Base-by-base conservation (phyloP, 176 grass and related monocot species). In the Alloteropsis semialata region DNA sequence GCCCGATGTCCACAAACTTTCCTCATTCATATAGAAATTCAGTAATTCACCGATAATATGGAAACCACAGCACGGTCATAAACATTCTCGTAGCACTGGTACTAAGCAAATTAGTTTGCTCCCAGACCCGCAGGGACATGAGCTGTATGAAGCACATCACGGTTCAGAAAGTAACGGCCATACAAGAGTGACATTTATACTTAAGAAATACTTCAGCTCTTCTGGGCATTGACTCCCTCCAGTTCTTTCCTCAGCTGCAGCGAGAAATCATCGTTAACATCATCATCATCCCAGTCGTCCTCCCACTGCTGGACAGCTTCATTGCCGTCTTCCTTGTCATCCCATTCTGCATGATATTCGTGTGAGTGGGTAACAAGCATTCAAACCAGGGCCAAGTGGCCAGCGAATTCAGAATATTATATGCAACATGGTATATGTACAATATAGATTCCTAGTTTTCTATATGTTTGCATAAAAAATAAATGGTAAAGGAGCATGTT, bases 201-300 rank as follows among this genome's bases (percentile, higher is more conserved):
- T 81, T 30, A 45, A 53, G 13, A 49, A 56, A 38, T n/a, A 76
- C n/a, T 78, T 90, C 72, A 90, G 79, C 84, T 93, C 90, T 96
- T 93, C 70, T 78, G 82, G 30, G 90, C 69, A 38, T 53, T 92
- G 76, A 51, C 82, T 64, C 75, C 78, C 88, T 91, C 93, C 50
- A 96, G 81, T 64, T 96, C 93, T 83, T 96, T 96, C 76, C 93
- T 90, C 79, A 96, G 87, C 88, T 96, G 93, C 44, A 90, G 86
- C 3, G 93, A 96, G 88, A 96, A 96, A 56, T 96, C 93, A 6
- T 96, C 93, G 0, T 96, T 96, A 58, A 96, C 90, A 7, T 96
- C 93, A 1, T 96, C 93, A 0, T 96, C 93, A 32, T 96, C 93
- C 93, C 93, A 96, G 59, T 96, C 93, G 29, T 96, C 93, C 85